These are phyloP conservation scores for sunflower (Helianthus annuus) DNA, from an alignment of 129 eudicot genomes.

Conservation along the genomic window HanXRQr2.0-SUNRISE NC_035436.2:150379035-150379534, in stretches of 20 bases:
- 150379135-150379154: neutral
- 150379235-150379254: neutral
- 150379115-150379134: neutral
- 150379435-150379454: neutral
- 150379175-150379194: neutral
- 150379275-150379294: neutral
- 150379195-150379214: neutral
- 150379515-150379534: neutral
- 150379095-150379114: too few relatives aligned
- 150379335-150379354: constrained; percentile 44
- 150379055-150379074: too few relatives aligned
- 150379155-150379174: too few relatives aligned
- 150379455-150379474: neutral
- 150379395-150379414: constrained; percentile 29
- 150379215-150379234: too few relatives aligned
- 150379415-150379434: constrained; percentile 18
- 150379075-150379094: too few relatives aligned
- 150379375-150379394: constrained; percentile 43
- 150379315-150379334: constrained; percentile 11
- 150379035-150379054: too few relatives aligned
- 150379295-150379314: constrained; percentile 1
- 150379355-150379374: constrained; percentile 39
- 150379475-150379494: constrained; percentile 2
- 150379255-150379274: neutral
- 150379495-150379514: constrained; percentile 5